Evolutionary conservation across 768 basidiomycete genomes (phyloP).

Genomic region (Xerocomus spinulosus): DNA sequence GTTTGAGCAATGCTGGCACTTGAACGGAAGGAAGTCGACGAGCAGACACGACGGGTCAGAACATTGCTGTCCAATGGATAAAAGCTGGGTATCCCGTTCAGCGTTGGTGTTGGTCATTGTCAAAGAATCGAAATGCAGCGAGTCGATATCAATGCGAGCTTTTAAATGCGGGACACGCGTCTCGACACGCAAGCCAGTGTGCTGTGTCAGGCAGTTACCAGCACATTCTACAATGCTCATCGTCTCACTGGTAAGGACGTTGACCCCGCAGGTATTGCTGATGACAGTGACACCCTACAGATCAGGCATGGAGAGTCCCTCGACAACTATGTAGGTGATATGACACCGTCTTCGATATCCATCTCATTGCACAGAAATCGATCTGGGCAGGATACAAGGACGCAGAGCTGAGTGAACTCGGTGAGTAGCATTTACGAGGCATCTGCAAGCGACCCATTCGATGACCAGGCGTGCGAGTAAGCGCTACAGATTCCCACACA

Average conservation of each 20-base stretch:
- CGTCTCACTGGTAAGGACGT: slow-evolving; percentile 26
- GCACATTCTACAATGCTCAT: slow-evolving; percentile 15
- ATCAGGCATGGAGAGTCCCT: slow-evolving; percentile 75
- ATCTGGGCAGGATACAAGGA: slow-evolving; percentile 78
- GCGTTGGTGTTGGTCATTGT: slow-evolving; percentile 14
- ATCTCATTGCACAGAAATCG: slow-evolving; percentile 29
- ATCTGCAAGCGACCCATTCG: slow-evolving; percentile 3
- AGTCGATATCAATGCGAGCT: slow-evolving; percentile 1
- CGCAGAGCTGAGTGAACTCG: slow-evolving; percentile 69
- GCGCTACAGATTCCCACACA: slow-evolving; percentile 4
- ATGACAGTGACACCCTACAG: slow-evolving; percentile 31
- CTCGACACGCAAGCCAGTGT: slow-evolving; percentile 21
- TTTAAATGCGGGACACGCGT: slow-evolving; percentile 29
- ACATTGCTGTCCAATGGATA: slow-evolving; percentile 70
- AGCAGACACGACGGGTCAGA: slow-evolving; percentile 59
- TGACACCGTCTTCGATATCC: background rate
- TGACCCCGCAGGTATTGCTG: background rate
- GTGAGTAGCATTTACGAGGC: slow-evolving; percentile 34
- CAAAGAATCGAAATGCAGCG: background rate
- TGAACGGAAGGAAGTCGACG: slow-evolving; percentile 83
- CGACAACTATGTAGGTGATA: slow-evolving; percentile 59
- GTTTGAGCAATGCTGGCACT: slow-evolving; percentile 72
- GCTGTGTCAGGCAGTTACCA: background rate
- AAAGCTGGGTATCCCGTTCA: slow-evolving; percentile 51
- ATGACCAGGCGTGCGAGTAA: slow-evolving; percentile 52